phyloP scores from a whole-genome alignment of 2,329 filamentous ascomycete species.

The Lachnellula arida region DNA sequence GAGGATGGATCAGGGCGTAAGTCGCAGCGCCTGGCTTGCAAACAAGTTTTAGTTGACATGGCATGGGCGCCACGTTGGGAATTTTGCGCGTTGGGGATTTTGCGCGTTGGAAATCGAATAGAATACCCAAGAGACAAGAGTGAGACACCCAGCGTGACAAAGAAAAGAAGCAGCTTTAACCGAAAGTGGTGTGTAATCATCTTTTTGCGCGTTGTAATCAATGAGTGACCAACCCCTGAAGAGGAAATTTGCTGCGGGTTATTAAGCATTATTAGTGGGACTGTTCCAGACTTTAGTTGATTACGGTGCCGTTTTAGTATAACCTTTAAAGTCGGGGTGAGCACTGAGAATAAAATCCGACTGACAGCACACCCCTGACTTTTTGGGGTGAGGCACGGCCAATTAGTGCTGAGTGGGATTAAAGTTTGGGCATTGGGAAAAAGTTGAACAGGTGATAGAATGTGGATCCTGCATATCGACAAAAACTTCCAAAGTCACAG shows the following conservation, averaged over 20 bases:
- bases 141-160: background rate
- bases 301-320: background rate
- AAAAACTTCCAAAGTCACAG: no score
- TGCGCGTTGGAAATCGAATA: background rate
- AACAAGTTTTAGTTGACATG: background rate
- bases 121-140: background rate
- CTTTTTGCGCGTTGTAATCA: background rate
- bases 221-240: background rate
- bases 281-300: background rate
- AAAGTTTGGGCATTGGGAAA: no score
- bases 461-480: no score
- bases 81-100: background rate
- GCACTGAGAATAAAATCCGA: no score
- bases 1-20: background rate
- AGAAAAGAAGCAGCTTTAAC: background rate
- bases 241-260: background rate
- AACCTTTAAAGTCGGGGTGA: background rate
- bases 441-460: no score
- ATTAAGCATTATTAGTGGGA: background rate
- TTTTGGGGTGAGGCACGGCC: no score
- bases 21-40: background rate
- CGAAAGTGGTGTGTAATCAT: background rate
- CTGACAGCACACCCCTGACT: no score
- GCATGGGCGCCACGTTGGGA: background rate
- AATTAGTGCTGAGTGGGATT: no score